Conservation (phyloP, 495 filamentous ascomycete species). For the Aspergillus bertholletiae region DNA sequence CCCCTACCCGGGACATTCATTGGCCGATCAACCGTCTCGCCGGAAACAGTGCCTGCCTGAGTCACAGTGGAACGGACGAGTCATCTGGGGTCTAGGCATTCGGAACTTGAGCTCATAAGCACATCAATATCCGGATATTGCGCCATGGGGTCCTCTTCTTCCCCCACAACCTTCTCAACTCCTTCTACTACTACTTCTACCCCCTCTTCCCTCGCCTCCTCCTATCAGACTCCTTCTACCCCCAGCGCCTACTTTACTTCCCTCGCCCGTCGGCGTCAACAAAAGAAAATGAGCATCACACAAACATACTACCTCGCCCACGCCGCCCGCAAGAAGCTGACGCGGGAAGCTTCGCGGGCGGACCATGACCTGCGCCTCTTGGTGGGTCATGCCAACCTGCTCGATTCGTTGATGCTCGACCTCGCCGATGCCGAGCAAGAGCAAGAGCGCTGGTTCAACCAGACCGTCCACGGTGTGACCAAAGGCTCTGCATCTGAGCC, state of each 20-base stretch:
- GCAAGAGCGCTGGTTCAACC: constrained; percentile 98
- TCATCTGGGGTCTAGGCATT: constrained; percentile 14
- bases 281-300: constrained; percentile 90
- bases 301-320: constrained; percentile 98
- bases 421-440: constrained; percentile 91
- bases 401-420: constrained; percentile 93
- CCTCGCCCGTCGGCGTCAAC: constrained; percentile 39
- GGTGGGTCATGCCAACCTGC: constrained; percentile 96
- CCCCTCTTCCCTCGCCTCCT: constrained; percentile 3
- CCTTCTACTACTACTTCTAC: constrained; percentile 10
- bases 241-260: constrained; percentile 34
- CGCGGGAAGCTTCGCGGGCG: constrained; percentile 77
- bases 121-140: constrained; percentile 17
- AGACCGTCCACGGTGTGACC: constrained; percentile 75
- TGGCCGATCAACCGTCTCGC: constrained; percentile 21
- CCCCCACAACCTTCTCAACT: constrained; percentile 21
- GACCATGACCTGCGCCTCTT: constrained; percentile 94
- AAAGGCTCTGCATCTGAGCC: constrained; percentile 50
- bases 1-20: constrained; percentile 15
- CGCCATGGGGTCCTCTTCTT: constrained; percentile 21
- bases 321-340: constrained; percentile 93
- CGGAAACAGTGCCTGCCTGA: constrained; percentile 24
- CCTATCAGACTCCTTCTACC: constrained; percentile 3
- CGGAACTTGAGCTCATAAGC: constrained; percentile 25
- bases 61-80: constrained; percentile 29